Evolutionary conservation across 495 filamentous ascomycete species (phyloP).

Genomic region (Viridothelium virens): DNA sequence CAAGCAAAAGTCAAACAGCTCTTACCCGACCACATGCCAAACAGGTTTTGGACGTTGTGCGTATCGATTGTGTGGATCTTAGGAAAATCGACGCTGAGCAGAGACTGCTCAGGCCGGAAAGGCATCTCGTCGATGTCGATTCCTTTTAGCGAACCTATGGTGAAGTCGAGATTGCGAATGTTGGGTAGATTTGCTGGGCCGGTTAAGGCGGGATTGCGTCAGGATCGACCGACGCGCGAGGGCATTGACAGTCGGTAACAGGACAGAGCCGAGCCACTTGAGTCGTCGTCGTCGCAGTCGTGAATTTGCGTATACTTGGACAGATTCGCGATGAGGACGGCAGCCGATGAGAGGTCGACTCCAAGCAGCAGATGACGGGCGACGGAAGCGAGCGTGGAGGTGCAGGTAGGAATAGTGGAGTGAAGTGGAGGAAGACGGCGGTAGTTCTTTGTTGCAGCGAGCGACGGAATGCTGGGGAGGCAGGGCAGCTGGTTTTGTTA

Average conservation of each 20-base stretch:
- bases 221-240: neutral
- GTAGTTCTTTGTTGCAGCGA: constrained; percentile 9
- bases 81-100: constrained; percentile 31
- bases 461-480: neutral
- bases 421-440: neutral
- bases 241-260: neutral
- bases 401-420: neutral
- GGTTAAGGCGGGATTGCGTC: neutral
- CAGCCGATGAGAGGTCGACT: neutral
- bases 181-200: neutral
- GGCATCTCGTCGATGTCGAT: constrained; percentile 28
- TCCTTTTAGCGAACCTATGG: neutral
- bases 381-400: neutral
- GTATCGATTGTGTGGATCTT: constrained; percentile 88
- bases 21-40: constrained; percentile 97
- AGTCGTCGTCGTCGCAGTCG: neutral
- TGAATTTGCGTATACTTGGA: neutral
- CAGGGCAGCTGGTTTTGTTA: neutral
- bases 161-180: neutral
- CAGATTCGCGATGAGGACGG: neutral
- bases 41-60: constrained; percentile 81
- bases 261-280: neutral
- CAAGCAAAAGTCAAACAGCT: constrained; percentile 18
- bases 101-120: constrained; percentile 28
- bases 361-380: neutral